These are phyloP conservation scores for Kodamaea anthophila DNA, from an alignment of 1,139 yeast genomes.

Conservation along the genomic window DNA sequence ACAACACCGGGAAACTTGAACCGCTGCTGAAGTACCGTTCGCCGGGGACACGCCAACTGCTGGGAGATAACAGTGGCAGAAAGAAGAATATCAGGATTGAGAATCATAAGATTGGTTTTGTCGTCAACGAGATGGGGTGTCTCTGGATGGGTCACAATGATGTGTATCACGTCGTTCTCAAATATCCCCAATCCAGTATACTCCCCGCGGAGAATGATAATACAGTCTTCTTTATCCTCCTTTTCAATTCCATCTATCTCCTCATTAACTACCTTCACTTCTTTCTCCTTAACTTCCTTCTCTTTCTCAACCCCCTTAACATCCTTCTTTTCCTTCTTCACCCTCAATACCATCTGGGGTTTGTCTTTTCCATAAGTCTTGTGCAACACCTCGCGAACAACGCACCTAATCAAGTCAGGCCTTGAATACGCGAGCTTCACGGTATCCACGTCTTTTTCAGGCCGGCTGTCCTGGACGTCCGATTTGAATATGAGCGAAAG, in stretches of 20 bases:
- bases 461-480: not conserved
- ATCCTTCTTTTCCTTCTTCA: not conserved
- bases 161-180: slow-evolving; percentile 52
- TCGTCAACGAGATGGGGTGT: slow-evolving; percentile 46
- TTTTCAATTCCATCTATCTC: slow-evolving; percentile 8
- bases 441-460: slow-evolving; percentile 8
- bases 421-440: slow-evolving; percentile 43
- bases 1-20: slow-evolving; percentile 52
- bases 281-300: not conserved
- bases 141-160: slow-evolving; percentile 42
- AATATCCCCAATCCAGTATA: slow-evolving; percentile 40
- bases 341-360: slow-evolving; percentile 1
- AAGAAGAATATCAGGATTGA: slow-evolving; percentile 78
- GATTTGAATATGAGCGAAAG: slow-evolving; percentile 1
- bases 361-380: slow-evolving; percentile 19
- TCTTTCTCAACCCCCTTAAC: not conserved
- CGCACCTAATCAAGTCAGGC: slow-evolving; percentile 44
- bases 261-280: slow-evolving; percentile 17
- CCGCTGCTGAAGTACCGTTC: slow-evolving; percentile 55
- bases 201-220: slow-evolving; percentile 44
- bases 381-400: slow-evolving; percentile 33
- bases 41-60: slow-evolving; percentile 66
- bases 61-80: slow-evolving; percentile 81
- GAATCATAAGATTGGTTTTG: slow-evolving; percentile 54
- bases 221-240: slow-evolving; percentile 9